A percentile compares a stretch with the other conserved stretches of the same genome.
Evolutionary conservation across 805 yeast genomes (phyloP).

Genomic region (Wickerhamiella dianesei): DNA sequence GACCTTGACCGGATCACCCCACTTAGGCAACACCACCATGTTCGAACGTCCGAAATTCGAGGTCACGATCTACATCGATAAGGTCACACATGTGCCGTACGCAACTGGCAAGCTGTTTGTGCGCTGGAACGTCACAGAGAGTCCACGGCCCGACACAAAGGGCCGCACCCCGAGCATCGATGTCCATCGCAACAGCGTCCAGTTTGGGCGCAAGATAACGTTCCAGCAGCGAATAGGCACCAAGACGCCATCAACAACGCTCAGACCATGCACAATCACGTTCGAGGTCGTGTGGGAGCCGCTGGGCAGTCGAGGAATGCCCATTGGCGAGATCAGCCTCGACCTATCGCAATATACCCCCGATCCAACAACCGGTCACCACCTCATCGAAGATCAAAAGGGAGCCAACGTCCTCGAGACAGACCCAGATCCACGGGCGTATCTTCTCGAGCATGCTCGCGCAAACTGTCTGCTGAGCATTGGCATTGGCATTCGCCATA

Average conservation of each 20-base stretch:
- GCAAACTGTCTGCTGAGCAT: constrained; percentile 46
- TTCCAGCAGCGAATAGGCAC: constrained; percentile 32
- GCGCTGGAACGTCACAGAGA: constrained; percentile 48
- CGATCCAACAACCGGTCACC: not conserved
- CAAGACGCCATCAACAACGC: constrained; percentile 23
- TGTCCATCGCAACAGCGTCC: constrained; percentile 40
- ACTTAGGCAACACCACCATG: constrained; percentile 1
- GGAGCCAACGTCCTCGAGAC: constrained; percentile 20
- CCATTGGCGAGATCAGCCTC: constrained; percentile 52
- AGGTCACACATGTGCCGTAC: constrained; percentile 75
- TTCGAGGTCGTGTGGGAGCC: constrained; percentile 36
- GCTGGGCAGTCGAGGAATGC: constrained; percentile 29
- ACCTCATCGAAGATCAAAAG: not conserved
- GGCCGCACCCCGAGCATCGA: constrained; percentile 34
- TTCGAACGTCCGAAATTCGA: constrained; percentile 44
- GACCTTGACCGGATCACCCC: too few relatives aligned
- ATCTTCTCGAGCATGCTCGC: constrained; percentile 62
- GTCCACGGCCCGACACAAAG: constrained; percentile 30
- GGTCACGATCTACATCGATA: constrained; percentile 45
- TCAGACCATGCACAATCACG: constrained; percentile 28
- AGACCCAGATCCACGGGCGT: constrained; percentile 34
- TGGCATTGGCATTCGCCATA: constrained; percentile 37
- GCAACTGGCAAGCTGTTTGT: constrained; percentile 54
- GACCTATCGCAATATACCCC: constrained; percentile 58
- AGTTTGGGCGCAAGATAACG: constrained; percentile 33